phyloP scores from a whole-genome alignment of 2,329 filamentous ascomycete species.

The Ophiostoma ulmi region DNA sequence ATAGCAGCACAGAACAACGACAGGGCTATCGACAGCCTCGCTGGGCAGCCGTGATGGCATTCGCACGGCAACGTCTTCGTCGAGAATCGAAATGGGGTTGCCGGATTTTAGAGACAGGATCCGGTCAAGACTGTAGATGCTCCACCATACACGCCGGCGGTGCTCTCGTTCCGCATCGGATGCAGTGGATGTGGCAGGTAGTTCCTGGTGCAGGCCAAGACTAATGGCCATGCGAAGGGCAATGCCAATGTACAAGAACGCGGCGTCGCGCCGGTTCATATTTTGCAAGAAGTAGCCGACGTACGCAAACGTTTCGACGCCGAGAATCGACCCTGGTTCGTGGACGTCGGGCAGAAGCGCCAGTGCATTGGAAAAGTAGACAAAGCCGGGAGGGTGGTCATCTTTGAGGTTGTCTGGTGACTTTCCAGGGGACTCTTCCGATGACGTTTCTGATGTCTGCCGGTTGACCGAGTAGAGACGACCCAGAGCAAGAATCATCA shows the following conservation, averaged over 20 bases:
- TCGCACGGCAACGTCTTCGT: constrained; percentile 47
- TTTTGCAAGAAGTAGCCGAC: constrained; percentile 55
- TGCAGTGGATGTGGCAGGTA: constrained; percentile 29
- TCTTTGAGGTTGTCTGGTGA: neutral
- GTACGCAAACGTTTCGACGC: constrained; percentile 51
- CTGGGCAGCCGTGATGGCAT: constrained; percentile 36
- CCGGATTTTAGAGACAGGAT: constrained; percentile 51
- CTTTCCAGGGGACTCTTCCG: neutral
- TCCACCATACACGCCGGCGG: constrained; percentile 52
- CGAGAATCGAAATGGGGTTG: constrained; percentile 50
- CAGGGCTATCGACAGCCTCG: constrained; percentile 43
- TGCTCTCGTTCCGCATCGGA: constrained; percentile 43
- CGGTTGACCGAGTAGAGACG: constrained; percentile 55
- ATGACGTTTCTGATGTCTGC: neutral
- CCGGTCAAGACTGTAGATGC: constrained; percentile 50
- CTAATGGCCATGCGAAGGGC: constrained; percentile 54
- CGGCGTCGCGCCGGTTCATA: constrained; percentile 50
- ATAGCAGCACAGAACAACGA: constrained; percentile 47
- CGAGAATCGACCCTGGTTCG: constrained; percentile 50
- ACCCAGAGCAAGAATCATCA: constrained; percentile 51
- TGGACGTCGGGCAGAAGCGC: constrained; percentile 51
- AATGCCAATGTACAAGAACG: constrained; percentile 50
- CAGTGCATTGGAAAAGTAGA: constrained; percentile 49
- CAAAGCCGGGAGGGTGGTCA: constrained; percentile 48
- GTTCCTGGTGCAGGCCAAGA: constrained; percentile 52